Conservation (phyloP, 1,284 basidiomycete genomes). For the Cutaneotrichosporon dermatis region DNA sequence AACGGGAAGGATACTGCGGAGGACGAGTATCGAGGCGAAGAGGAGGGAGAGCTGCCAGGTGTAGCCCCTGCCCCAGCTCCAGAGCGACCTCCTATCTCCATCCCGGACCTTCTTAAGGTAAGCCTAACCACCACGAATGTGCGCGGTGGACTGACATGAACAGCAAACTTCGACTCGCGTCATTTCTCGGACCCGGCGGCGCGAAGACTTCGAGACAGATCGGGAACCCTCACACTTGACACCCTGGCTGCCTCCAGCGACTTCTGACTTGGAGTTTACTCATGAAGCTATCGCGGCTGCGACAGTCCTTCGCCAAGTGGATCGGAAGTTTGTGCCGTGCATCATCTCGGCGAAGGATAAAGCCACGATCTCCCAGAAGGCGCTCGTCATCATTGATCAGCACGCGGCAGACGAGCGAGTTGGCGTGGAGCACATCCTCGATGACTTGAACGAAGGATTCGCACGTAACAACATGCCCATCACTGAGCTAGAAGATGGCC, state of each 20-base stretch:
- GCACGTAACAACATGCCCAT: conserved; percentile 49
- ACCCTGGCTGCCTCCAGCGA: not conserved
- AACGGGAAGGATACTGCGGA: no score
- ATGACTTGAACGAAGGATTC: conserved; percentile 62
- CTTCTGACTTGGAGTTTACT: conserved; percentile 20
- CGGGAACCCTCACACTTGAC: not conserved
- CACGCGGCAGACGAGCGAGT: conserved; percentile 93
- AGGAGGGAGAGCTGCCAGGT: no score
- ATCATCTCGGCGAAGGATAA: conserved; percentile 41
- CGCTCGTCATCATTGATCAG: conserved; percentile 78
- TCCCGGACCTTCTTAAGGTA: not conserved
- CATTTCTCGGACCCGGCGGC: not conserved
- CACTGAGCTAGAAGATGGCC: conserved; percentile 31
- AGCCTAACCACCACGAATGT: not conserved
- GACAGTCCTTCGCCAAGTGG: conserved; percentile 71
- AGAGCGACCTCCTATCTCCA: no score
- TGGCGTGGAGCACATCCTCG: conserved; percentile 76
- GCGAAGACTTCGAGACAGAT: not conserved
- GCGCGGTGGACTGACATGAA: not conserved
- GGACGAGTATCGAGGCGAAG: no score
- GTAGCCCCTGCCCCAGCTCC: no score
- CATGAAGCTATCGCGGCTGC: conserved; percentile 56
- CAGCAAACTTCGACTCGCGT: not conserved
- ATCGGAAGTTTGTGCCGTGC: conserved; percentile 82
- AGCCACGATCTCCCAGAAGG: not conserved